Evolutionary conservation across 116 monocot species (phyloP), one percentile per base, ranked within the genome.

Genomic region (Papilionanthe hybrid): DNA sequence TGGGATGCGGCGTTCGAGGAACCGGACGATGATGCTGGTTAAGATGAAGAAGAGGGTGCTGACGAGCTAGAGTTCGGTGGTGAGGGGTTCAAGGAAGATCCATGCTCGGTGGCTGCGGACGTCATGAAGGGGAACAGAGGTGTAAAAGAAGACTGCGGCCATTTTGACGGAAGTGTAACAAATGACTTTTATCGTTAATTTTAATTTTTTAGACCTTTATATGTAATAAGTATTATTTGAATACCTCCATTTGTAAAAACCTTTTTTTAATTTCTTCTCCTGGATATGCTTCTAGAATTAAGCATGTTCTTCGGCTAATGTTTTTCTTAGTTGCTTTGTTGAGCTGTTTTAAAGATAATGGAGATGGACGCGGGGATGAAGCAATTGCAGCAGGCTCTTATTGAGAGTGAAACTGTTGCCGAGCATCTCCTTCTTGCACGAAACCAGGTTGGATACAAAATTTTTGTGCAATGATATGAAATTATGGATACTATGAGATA

Each of bases 401-500:
- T 84, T 49, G 92, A 94, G 83, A 81, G 89, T 80, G 97, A 97
- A 86, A 86, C 81, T 22, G 87, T 92, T 55, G 97, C 89, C 6
- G 97, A 97, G 74, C 88, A 94, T 28, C 75, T 94, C 29, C 88
- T 94, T 57, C 83, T 97, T 76, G 97, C 97, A 71, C 89, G 91
- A 48, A 86, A 94, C 81, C 87, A 94, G 94, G 97, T 94, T 45
- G 77, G 25, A 18, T 18, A 7, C 65, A 32, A 19, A 2, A 13
- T 84, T n/a, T 47, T 73, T 72, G 60, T 53, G 23, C 58, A 28
- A 4, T 27, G 4, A 45, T 56, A 28, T 73, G 19, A 30, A 4
- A n/a, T 55, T 32, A 37, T 37, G 25, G 20, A 11, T 10, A 42
- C 42, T 71, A 22, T 84, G 74, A 23, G 32, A 4, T 3, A 44